A percentile compares a stretch with the other conserved stretches of the same genome.
Evolutionary conservation across 2,329 filamentous ascomycete species (phyloP).

Genomic region (Teratosphaeria zuluensis): DNA sequence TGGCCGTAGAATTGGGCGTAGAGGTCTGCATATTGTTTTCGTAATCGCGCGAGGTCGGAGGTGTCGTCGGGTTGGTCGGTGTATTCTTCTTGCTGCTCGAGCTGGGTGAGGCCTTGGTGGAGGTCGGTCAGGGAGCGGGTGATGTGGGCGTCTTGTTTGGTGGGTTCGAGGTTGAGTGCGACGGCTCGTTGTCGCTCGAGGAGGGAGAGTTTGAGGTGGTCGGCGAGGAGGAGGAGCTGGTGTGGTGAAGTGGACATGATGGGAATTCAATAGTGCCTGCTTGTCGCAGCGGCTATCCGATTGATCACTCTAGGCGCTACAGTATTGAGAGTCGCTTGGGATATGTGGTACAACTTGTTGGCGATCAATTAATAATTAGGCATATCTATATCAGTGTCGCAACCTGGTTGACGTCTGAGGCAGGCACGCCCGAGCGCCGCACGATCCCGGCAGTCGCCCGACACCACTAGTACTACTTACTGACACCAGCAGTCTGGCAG

Average conservation of each 20-base stretch:
- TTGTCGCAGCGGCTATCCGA: not conserved
- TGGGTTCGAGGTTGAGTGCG: conserved; percentile 66
- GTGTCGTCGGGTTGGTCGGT: conserved; percentile 43
- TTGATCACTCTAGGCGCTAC: not conserved
- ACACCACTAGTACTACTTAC: too few relatives aligned
- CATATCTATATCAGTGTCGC: not conserved
- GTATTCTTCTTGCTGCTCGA: conserved; percentile 57
- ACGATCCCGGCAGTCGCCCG: not conserved
- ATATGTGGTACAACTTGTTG: too few relatives aligned
- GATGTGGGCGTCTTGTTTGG: conserved; percentile 80
- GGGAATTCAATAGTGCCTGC: not conserved
- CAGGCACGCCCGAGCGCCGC: not conserved
- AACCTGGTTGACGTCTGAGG: not conserved
- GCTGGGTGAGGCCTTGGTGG: conserved; percentile 62
- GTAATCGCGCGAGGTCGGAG: conserved; percentile 58
- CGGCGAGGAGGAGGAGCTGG: conserved; percentile 84
- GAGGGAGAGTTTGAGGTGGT: conserved; percentile 93
- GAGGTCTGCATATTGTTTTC: conserved; percentile 66
- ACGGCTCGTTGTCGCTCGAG: conserved; percentile 83
- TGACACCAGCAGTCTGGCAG: not conserved
- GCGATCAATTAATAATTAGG: too few relatives aligned
- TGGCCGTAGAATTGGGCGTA: conserved; percentile 69
- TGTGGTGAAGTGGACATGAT: conserved; percentile 31
- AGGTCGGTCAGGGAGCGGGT: conserved; percentile 81
- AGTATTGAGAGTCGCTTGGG: not conserved